These are phyloP conservation scores for Boletus nobilissimus DNA, from an alignment of 1,284 basidiomycete species.

Conservation along the genomic window DNA sequence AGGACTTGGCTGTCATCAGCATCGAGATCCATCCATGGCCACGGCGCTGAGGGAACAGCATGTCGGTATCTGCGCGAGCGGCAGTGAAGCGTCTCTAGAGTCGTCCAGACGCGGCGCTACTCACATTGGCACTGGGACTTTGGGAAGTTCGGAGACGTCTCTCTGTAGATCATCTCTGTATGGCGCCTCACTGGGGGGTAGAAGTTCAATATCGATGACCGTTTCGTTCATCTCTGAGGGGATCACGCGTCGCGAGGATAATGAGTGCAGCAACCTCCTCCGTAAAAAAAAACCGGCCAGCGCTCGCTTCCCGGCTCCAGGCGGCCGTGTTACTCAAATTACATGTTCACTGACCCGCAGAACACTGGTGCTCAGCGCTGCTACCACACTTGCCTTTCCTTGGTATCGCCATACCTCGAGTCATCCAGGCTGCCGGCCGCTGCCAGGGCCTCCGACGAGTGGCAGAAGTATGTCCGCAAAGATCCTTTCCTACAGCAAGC, in stretches of 20 bases:
- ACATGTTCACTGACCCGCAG: too few species aligned
- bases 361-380: too few species aligned
- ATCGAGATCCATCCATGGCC: constrained; percentile 53
- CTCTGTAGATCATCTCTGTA: constrained; percentile 28
- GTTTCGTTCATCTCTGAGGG: constrained; percentile 27
- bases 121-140: constrained; percentile 44
- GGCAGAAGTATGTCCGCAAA: too few species aligned
- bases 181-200: background rate
- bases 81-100: constrained; percentile 4
- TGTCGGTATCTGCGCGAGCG: constrained; percentile 45
- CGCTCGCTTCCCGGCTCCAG: background rate
- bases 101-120: constrained; percentile 12
- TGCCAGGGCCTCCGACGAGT: too few species aligned
- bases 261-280: background rate
- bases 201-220: constrained; percentile 30
- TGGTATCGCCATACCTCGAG: too few species aligned
- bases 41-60: constrained; percentile 50
- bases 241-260: background rate
- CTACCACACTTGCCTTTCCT: too few species aligned
- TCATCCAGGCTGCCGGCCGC: too few species aligned
- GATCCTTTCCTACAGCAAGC: too few species aligned
- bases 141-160: constrained; percentile 36
- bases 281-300: background rate
- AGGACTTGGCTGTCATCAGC: constrained; percentile 40
- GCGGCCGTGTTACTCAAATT: too few species aligned